A percentile compares a stretch with the other conserved stretches of the same genome.
Evolutionary conservation across 257 asterid species (phyloP).

Genomic region (Solanum clarkiae): DNA sequence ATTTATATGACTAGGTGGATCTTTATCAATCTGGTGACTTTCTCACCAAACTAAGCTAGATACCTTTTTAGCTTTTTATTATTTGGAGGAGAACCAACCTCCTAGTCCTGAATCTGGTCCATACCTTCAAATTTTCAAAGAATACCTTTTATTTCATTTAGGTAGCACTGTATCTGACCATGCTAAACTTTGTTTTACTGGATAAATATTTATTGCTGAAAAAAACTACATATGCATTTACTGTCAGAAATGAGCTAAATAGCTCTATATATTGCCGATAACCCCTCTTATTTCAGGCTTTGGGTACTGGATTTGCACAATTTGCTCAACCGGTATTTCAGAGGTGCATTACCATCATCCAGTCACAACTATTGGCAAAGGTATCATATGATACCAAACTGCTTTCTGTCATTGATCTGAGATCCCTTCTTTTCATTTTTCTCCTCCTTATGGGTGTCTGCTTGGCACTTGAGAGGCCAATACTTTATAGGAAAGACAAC

Average conservation of each 20-base stretch:
- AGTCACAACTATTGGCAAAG: constrained; percentile 91
- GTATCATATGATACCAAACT: constrained; percentile 25
- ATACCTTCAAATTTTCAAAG: background rate
- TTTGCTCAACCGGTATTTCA: constrained; percentile 90
- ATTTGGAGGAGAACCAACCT: background rate
- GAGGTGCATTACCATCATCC: constrained; percentile 92
- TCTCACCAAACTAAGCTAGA: background rate
- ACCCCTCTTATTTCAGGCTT: constrained; percentile 46
- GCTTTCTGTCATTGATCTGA: background rate
- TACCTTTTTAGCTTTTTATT: background rate
- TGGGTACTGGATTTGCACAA: constrained; percentile 77
- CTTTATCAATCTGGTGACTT: background rate
- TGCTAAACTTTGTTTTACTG: background rate
- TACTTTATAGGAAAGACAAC: background rate
- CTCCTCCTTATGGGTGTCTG: background rate
- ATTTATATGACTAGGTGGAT: background rate
- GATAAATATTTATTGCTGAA: background rate
- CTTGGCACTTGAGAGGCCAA: background rate
- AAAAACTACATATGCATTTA: background rate
- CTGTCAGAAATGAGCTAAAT: background rate
- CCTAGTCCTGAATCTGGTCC: background rate
- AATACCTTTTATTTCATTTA: background rate
- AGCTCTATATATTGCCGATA: background rate
- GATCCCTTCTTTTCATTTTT: background rate
- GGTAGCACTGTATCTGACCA: background rate